Percentiles rank a stretch among this genome's conserved stretches.
Conservation (phyloP, 73 alveolate genomes). For the Paramecium primaurelia region DNA sequence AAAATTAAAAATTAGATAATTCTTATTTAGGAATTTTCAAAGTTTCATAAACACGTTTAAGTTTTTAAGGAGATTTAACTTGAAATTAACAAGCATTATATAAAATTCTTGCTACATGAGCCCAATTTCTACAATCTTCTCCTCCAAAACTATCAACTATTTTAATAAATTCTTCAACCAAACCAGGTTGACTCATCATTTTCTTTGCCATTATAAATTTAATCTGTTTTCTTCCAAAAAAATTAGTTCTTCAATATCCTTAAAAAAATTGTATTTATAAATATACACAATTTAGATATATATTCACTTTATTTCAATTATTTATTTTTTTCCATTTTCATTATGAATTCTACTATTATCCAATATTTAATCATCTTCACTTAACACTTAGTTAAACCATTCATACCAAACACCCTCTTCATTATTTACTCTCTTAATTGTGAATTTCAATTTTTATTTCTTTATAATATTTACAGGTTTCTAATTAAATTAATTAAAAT, state of each 20-base stretch:
- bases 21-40: not conserved
- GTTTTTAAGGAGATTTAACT: not conserved
- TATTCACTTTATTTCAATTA: not conserved
- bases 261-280: not conserved
- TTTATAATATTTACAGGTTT: slow-evolving; percentile 68
- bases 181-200: not conserved
- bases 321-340: not conserved
- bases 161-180: not conserved
- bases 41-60: not conserved
- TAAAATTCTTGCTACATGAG: not conserved
- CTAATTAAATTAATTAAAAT: not conserved
- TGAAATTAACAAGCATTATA: not conserved
- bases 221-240: not conserved
- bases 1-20: not conserved
- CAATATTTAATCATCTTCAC: not conserved
- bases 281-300: not conserved
- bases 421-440: slow-evolving; percentile 70
- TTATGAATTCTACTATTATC: slow-evolving; percentile 70
- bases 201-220: not conserved
- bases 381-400: slow-evolving; percentile 69
- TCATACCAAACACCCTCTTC: slow-evolving; percentile 88
- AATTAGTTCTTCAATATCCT: not conserved
- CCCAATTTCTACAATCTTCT: not conserved
- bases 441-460: slow-evolving; percentile 57
- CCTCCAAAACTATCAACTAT: not conserved